Evolutionary conservation across 306 rosid species (phyloP), one percentile per base, ranked within the genome.

Genomic region (Trifolium fragiferum): DNA sequence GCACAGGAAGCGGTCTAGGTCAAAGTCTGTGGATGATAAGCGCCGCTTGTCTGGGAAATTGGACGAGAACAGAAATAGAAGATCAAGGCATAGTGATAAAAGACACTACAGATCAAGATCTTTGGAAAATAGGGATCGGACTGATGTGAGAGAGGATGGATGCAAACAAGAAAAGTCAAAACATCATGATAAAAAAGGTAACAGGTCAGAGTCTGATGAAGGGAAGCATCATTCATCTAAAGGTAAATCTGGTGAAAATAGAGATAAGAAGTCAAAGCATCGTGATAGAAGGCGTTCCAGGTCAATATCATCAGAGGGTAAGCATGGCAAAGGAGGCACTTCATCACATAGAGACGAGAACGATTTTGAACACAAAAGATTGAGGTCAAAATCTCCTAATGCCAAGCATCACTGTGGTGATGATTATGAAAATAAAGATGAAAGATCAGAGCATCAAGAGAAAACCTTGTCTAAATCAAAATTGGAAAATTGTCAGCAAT

Each of bases 71-170:
- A 84, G 86, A 80, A 81, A 73, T 53, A 79, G 85, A 66, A 86
- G 81, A 76, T 79, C 62, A 57, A 89, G 82, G 83, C 88, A 78
- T 78, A 76, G 65, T 76, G 80, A 73, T 59, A 87, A 87, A 87
- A 94, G 92, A 82, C 87, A 37, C 67, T 88, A 93, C n/a, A 87
- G 96, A 75, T 94, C 99, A 59, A 90, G 78, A 74, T 94, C 98
- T 72, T 58, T 64, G 61, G 99, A 90, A 75, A 74, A 78, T 51
- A 84, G 80, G 82, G 87, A 49, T 54, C 86, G 46, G 73, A 50
- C 87, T 73, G 77, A 76, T 70, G 79, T 50, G 55, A 89, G 81
- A 81, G 81, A 78, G 66, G 77, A 79, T 16, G 82, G 66, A 67
- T 72, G 46, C 10, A 88, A 81, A 84, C 84, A 70, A 50, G 91